Evolutionary conservation across 2,329 filamentous ascomycete species (phyloP).

Genomic region (Aspergillus ustus): DNA sequence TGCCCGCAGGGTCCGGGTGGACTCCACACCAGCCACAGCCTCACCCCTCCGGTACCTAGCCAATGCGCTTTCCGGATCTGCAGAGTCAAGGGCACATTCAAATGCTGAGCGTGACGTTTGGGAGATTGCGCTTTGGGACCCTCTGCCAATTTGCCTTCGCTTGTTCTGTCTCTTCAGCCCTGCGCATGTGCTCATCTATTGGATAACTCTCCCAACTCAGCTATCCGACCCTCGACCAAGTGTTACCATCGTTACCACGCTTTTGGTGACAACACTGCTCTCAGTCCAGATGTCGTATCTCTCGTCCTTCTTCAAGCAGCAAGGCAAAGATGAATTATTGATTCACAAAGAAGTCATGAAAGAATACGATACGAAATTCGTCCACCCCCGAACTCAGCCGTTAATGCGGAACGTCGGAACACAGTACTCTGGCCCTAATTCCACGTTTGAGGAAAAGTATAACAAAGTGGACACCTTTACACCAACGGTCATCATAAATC

Average conservation of each 20-base stretch:
- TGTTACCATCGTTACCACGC: slow-evolving; percentile 79
- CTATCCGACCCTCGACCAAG: slow-evolving; percentile 79
- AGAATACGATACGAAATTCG: slow-evolving; percentile 95
- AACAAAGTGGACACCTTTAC: slow-evolving; percentile 67
- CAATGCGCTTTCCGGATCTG: slow-evolving; percentile 70
- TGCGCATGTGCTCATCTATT: slow-evolving; percentile 88
- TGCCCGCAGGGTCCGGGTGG: slow-evolving; percentile 83
- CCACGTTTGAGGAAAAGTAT: slow-evolving; percentile 48
- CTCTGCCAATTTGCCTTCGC: slow-evolving; percentile 78
- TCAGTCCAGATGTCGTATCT: slow-evolving; percentile 77
- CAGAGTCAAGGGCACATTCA: slow-evolving; percentile 83
- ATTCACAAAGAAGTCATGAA: slow-evolving; percentile 91
- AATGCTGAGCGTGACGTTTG: slow-evolving; percentile 80
- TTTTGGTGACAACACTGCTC: slow-evolving; percentile 75
- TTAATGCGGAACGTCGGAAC: slow-evolving; percentile 78
- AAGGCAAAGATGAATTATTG: slow-evolving; percentile 80
- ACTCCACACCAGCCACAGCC: slow-evolving; percentile 76
- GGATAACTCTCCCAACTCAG: slow-evolving; percentile 80
- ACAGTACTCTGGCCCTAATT: slow-evolving; percentile 65
- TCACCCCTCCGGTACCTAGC: slow-evolving; percentile 79
- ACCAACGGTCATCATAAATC: slow-evolving; percentile 68
- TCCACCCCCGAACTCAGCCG: slow-evolving; percentile 85
- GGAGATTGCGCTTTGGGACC: slow-evolving; percentile 94
- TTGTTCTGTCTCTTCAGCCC: slow-evolving; percentile 92
- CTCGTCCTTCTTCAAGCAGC: slow-evolving; percentile 75